These are phyloP conservation scores for Stygiomarasmius scandens DNA, from an alignment of 1,284 basidiomycete genomes.

Conservation along the genomic window DNA sequence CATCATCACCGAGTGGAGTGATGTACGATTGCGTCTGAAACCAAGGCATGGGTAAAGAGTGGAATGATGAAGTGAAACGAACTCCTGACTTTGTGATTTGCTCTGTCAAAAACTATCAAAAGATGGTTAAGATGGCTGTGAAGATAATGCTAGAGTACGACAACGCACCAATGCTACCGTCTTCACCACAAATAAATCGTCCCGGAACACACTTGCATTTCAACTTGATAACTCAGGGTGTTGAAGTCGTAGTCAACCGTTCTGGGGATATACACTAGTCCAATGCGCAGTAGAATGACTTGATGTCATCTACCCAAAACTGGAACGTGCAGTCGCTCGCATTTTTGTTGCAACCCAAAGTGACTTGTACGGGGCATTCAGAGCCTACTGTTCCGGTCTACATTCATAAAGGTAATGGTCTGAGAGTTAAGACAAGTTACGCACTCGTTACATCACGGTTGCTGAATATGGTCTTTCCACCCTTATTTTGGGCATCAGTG, in stretches of 20 bases:
- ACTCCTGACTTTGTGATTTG: conserved; percentile 90
- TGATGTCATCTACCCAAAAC: conserved; percentile 94
- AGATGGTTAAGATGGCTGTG: conserved; percentile 43
- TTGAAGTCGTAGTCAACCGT: conserved; percentile 68
- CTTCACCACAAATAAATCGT: conserved; percentile 93
- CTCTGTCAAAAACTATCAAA: conserved; percentile 74
- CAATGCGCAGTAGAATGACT: conserved; percentile 95
- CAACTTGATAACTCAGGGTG: conserved; percentile 77
- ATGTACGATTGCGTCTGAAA: conserved; percentile 92
- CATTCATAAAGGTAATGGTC: conserved; percentile 10
- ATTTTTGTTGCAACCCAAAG: conserved; percentile 80
- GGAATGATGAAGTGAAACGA: too few species aligned
- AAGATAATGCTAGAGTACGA: background rate
- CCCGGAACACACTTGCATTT: conserved; percentile 91
- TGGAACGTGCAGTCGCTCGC: conserved; percentile 85
- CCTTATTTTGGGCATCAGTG: conserved; percentile 62
- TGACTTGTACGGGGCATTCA: conserved; percentile 89
- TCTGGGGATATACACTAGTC: conserved; percentile 59
- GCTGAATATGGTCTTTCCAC: conserved; percentile 87
- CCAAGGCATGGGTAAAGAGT: too few species aligned
- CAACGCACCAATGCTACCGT: conserved; percentile 88
- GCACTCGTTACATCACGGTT: conserved; percentile 95
- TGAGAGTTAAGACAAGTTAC: conserved; percentile 29
- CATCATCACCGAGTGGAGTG: too few species aligned
- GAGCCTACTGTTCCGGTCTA: conserved; percentile 85